A percentile compares a stretch with the other conserved stretches of the same genome.
These are phyloP conservation scores for Caulochytrium protostelioides DNA, from an alignment of 371 early-diverging fungal genomes.

Conservation along the genomic window DNA sequence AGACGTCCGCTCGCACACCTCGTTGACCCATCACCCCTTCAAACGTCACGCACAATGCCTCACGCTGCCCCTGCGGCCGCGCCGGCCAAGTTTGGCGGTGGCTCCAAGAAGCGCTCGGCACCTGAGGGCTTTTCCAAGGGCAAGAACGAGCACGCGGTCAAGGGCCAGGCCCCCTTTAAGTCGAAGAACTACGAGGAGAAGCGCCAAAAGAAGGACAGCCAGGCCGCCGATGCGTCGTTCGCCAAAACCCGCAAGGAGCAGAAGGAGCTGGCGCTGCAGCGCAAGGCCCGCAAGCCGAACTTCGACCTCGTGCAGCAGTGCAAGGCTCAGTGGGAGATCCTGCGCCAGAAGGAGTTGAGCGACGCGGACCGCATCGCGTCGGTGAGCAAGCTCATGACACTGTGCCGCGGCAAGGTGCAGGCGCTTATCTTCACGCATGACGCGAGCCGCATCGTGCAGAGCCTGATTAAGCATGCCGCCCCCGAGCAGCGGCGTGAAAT, in stretches of 20 bases:
- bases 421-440: slow-evolving; percentile 90
- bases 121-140: too few relatives aligned
- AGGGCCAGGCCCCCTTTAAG: too few relatives aligned
- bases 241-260: slow-evolving; percentile 24
- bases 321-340: slow-evolving; percentile 69
- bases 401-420: slow-evolving; percentile 58
- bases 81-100: too few relatives aligned
- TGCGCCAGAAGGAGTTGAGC: slow-evolving; percentile 48
- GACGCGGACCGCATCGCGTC: slow-evolving; percentile 35
- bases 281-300: slow-evolving; percentile 44
- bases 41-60: too few relatives aligned
- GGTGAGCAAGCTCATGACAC: slow-evolving; percentile 55
- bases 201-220: too few relatives aligned
- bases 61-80: too few relatives aligned
- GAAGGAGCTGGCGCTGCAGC: slow-evolving; percentile 36
- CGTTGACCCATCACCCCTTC: too few relatives aligned
- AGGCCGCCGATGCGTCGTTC: too few relatives aligned
- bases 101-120: too few relatives aligned
- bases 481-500: slow-evolving; percentile 52
- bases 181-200: too few relatives aligned
- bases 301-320: slow-evolving; percentile 43
- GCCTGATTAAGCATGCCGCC: slow-evolving; percentile 69
- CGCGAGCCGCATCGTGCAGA: slow-evolving; percentile 77
- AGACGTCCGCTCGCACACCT: too few relatives aligned
- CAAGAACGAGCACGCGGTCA: too few relatives aligned